These are phyloP conservation scores for Austroboletus novae-zelandiae DNA, from an alignment of 1,284 basidiomycete species.

Conservation along the genomic window DNA sequence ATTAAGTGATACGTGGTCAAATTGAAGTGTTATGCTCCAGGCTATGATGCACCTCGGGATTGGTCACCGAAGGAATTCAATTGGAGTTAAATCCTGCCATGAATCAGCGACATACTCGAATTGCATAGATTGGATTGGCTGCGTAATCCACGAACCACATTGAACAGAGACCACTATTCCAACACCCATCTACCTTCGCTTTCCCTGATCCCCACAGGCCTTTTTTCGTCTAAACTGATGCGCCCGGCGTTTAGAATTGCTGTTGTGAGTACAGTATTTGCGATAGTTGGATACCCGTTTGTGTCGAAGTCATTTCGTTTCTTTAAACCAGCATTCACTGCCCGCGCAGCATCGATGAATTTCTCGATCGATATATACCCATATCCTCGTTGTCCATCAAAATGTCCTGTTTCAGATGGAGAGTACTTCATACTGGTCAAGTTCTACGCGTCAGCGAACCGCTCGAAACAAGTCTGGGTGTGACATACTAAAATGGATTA, in stretches of 20 bases:
- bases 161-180: constrained; percentile 43
- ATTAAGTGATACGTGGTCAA: too few relatives aligned
- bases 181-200: constrained; percentile 66
- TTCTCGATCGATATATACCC: constrained; percentile 91
- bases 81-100: too few relatives aligned
- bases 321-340: constrained; percentile 70
- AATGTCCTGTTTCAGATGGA: constrained; percentile 86
- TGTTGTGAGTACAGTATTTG: constrained; percentile 85
- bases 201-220: constrained; percentile 75
- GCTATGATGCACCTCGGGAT: too few relatives aligned
- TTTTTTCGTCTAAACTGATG: constrained; percentile 84
- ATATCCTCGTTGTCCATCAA: constrained; percentile 91
- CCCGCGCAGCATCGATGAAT: constrained; percentile 79
- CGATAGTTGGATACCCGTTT: constrained; percentile 83
- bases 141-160: neutral
- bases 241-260: constrained; percentile 91
- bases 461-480: neutral
- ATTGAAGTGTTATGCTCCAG: too few relatives aligned
- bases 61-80: too few relatives aligned
- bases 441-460: constrained; percentile 11
- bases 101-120: too few relatives aligned
- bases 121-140: neutral
- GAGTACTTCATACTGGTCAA: constrained; percentile 83
- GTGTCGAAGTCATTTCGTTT: constrained; percentile 73
- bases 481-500: constrained; percentile 86